These are phyloP conservation scores for Arabidopsis suecica DNA, from an alignment of 345 rosid genomes.

Conservation along the genomic window DNA sequence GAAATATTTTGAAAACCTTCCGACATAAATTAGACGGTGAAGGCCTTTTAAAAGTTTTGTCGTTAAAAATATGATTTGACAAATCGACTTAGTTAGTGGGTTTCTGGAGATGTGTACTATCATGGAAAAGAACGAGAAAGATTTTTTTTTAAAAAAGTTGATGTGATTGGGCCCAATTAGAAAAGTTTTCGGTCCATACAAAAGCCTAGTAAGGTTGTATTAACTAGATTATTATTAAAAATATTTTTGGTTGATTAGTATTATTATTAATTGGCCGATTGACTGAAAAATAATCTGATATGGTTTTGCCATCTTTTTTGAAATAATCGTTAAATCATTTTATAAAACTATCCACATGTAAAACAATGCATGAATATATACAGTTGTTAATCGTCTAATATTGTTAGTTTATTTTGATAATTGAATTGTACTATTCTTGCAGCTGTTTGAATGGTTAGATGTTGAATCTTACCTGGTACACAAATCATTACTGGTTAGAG, in stretches of 20 bases:
- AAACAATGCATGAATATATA: background rate
- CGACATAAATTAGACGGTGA: background rate
- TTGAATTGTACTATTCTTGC: background rate
- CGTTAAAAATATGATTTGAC: background rate
- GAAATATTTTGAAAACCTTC: background rate
- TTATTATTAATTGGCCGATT: too few relatives aligned
- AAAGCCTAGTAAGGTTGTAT: too few relatives aligned
- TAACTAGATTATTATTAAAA: too few relatives aligned
- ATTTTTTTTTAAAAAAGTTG: background rate
- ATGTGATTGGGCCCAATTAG: background rate
- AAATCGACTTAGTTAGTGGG: background rate
- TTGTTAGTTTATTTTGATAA: too few relatives aligned
- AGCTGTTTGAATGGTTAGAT: too few relatives aligned
- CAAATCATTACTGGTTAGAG: too few relatives aligned
- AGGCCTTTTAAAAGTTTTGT: background rate
- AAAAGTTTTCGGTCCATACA: background rate
- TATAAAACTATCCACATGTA: too few relatives aligned
- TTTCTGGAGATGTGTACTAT: conserved; percentile 5
- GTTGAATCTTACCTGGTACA: too few relatives aligned
- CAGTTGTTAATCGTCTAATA: too few relatives aligned
- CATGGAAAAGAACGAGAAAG: background rate
- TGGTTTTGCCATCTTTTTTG: too few relatives aligned
- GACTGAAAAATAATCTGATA: too few relatives aligned
- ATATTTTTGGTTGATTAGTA: too few relatives aligned
- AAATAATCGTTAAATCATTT: background rate